A percentile compares a stretch with the other conserved stretches of the same genome.
Conservation (phyloP, 495 filamentous ascomycete species). For the Aspergillus nidulans region DNA sequence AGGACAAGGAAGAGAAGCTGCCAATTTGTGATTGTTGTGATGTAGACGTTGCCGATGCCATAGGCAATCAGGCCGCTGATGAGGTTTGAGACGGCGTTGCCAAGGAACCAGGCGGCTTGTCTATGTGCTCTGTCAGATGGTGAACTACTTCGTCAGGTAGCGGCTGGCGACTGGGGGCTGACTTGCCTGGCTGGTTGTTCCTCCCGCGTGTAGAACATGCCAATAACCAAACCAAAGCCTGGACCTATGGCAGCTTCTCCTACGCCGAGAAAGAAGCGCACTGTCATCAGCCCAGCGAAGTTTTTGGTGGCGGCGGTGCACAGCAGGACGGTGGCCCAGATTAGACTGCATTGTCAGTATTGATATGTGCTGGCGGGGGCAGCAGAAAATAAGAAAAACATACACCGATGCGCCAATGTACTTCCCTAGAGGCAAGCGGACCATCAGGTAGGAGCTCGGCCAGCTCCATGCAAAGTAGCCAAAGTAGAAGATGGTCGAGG, state of each 20-base stretch:
- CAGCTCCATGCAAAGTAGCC: slow-evolving; percentile 51
- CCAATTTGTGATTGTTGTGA: slow-evolving; percentile 37
- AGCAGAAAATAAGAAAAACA: neutral
- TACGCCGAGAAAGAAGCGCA: slow-evolving; percentile 52
- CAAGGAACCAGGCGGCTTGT: slow-evolving; percentile 36
- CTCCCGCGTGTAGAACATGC: slow-evolving; percentile 49
- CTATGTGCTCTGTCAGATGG: slow-evolving; percentile 21
- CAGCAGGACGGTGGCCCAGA: slow-evolving; percentile 34
- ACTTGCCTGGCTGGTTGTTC: slow-evolving; percentile 50
- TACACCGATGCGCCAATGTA: slow-evolving; percentile 39
- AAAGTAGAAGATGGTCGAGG: slow-evolving; percentile 47
- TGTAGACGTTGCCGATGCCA: slow-evolving; percentile 49
- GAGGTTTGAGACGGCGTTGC: slow-evolving; percentile 40
- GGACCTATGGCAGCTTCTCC: slow-evolving; percentile 56
- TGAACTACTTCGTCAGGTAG: neutral
- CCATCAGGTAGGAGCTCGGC: slow-evolving; percentile 50
- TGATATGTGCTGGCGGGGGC: too few relatives aligned
- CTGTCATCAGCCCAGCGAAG: slow-evolving; percentile 46
- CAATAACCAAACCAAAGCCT: slow-evolving; percentile 50
- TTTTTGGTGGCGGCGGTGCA: slow-evolving; percentile 45
- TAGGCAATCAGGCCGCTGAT: slow-evolving; percentile 54
- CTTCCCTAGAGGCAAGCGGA: slow-evolving; percentile 52
- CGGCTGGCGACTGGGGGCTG: neutral
- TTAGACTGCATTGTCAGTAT: slow-evolving; percentile 19
- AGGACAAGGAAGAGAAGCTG: slow-evolving; percentile 40